Conservation (phyloP, 2,329 filamentous ascomycete genomes). For the Aspergillus sojae region DNA sequence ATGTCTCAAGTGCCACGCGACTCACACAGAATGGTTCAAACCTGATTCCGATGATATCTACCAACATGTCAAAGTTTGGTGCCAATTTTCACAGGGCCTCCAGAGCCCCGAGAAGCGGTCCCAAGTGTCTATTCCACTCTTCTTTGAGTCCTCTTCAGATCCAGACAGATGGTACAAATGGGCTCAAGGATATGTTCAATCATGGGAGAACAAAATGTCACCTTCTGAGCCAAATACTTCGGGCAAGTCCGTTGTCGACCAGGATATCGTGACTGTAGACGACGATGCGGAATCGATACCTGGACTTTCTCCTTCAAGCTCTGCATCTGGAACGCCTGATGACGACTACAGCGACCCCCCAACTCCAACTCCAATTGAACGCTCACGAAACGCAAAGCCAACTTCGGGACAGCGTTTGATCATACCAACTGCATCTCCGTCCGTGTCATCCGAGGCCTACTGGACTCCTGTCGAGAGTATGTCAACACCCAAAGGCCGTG, state of each 20-base stretch:
- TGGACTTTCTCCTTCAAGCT: conserved; percentile 4
- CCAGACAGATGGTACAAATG: conserved; percentile 6
- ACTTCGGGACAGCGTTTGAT: neutral
- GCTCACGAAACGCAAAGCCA: conserved; percentile 1
- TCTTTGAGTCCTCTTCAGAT: neutral
- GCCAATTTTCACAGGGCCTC: neutral
- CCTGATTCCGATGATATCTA: neutral
- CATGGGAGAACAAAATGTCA: neutral
- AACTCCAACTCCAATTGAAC: conserved; percentile 1
- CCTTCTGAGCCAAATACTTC: neutral
- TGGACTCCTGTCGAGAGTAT: neutral
- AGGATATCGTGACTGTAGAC: neutral
- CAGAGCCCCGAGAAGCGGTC: neutral
- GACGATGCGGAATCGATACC: conserved; percentile 6
- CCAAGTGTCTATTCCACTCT: neutral
- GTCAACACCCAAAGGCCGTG: neutral
- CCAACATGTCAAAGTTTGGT: neutral
- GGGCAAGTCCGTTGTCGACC: neutral
- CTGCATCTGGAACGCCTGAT: neutral
- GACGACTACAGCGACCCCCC: conserved; percentile 1
- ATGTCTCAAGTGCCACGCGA: neutral
- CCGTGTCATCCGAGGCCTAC: neutral
- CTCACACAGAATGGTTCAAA: neutral
- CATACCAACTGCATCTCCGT: neutral
- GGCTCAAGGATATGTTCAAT: conserved; percentile 1